Conservation (phyloP, 2,329 filamentous ascomycete species). For the Aureobasidium sp. region DNA sequence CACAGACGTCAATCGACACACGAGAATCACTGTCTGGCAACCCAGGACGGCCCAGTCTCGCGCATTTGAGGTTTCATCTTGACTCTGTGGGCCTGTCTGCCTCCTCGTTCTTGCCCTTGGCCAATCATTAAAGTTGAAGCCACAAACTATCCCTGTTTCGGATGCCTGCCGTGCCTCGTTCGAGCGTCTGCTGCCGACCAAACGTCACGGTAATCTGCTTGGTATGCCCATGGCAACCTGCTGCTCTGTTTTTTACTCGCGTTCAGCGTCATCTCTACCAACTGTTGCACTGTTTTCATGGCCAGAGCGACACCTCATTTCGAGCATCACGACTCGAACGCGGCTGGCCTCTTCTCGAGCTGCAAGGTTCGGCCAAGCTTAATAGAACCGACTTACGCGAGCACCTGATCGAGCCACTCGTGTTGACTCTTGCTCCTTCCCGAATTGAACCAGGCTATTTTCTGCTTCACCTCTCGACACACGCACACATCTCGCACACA, state of each 20-base stretch:
- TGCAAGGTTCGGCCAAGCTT: neutral
- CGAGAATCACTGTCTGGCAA: neutral
- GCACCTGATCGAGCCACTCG: neutral
- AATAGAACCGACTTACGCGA: neutral
- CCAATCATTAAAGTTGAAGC: constrained; percentile 9
- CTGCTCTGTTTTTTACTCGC: neutral
- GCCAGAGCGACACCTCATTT: neutral
- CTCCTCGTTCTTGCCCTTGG: neutral
- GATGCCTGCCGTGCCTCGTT: neutral
- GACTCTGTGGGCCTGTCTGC: neutral
- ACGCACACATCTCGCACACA: neutral
- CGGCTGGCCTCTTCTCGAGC: neutral
- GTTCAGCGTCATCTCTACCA: neutral
- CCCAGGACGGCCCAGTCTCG: neutral
- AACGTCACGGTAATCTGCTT: constrained; percentile 3
- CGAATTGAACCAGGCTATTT: neutral
- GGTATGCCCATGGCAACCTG: neutral
- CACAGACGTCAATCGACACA: neutral
- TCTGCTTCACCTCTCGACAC: neutral
- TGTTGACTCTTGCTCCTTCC: neutral
- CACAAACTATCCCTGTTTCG: neutral
- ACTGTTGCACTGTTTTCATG: neutral
- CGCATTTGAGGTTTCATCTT: neutral
- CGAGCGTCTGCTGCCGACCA: neutral
- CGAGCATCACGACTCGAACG: neutral